A percentile compares a stretch with the other conserved stretches of the same genome.
Evolutionary conservation across 208 protist species (phyloP).

Genomic region (Acanthamoeba lenticulata): DNA sequence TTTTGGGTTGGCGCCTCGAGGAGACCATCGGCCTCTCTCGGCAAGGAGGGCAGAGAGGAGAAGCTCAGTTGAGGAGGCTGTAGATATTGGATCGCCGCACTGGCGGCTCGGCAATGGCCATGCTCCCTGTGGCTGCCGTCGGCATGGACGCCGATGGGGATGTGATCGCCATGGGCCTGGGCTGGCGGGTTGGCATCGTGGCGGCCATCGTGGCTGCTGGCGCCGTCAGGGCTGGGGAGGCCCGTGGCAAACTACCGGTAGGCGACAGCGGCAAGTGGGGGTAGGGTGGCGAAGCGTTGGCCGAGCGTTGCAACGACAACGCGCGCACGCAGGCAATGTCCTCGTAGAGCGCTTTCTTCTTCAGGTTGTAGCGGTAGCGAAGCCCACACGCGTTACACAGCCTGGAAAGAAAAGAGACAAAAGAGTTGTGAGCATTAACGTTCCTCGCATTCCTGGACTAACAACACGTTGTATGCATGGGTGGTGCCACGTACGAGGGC

Average conservation of each 20-base stretch:
- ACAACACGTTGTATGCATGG: neutral
- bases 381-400: conserved; percentile 20
- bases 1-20: neutral
- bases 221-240: neutral
- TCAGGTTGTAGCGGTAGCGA: neutral
- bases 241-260: neutral
- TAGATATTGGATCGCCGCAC: neutral
- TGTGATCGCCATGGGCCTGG: too few species aligned
- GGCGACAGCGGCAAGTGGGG: neutral
- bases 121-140: neutral
- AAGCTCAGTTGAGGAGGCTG: neutral
- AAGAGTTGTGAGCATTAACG: neutral
- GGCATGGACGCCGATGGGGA: neutral
- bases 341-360: conserved; percentile 31
- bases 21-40: too few species aligned
- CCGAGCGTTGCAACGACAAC: neutral
- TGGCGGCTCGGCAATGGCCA: too few species aligned
- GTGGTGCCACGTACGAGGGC: neutral
- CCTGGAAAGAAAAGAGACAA: too few species aligned
- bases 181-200: too few species aligned
- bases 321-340: neutral
- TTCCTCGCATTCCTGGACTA: neutral
- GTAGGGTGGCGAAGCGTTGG: neutral
- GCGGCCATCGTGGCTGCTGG: too few species aligned
- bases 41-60: too few species aligned